Percentiles rank a stretch among this genome's conserved stretches.
These are phyloP conservation scores for Penicillium sp. DNA, from an alignment of 2,329 filamentous ascomycete genomes.

Conservation along the genomic window DNA sequence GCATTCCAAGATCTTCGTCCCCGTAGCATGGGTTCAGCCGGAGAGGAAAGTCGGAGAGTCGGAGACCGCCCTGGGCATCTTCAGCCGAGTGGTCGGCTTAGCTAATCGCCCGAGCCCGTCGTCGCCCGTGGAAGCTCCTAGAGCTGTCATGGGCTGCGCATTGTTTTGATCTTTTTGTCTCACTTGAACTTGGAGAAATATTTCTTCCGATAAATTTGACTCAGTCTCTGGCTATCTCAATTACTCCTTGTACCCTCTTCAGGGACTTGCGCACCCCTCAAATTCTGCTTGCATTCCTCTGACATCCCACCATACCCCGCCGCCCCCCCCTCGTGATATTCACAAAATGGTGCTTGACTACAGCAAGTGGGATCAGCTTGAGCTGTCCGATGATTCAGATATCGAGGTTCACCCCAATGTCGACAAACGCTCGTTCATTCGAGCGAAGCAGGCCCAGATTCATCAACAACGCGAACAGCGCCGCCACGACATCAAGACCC, in stretches of 20 bases:
- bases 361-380: constrained; percentile 75
- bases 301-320: constrained; percentile 24
- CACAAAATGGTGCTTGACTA: constrained; percentile 64
- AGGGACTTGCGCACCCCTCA: not conserved
- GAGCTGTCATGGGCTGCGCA: constrained; percentile 17
- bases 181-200: not conserved
- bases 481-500: constrained; percentile 83
- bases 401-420: constrained; percentile 99
- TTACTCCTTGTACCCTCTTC: too few species aligned
- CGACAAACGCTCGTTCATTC: constrained; percentile 97
- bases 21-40: constrained; percentile 19
- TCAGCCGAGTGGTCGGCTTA: constrained; percentile 16
- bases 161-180: constrained; percentile 3
- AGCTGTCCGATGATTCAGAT: constrained; percentile 97
- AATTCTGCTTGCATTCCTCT: constrained; percentile 22
- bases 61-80: constrained; percentile 6
- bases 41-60: constrained; percentile 12
- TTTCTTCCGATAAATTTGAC: too few species aligned
- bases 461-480: constrained; percentile 87
- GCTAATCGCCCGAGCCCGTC: constrained; percentile 28
- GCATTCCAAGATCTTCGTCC: constrained; percentile 6
- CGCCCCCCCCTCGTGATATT: constrained; percentile 12
- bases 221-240: not conserved
- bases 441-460: constrained; percentile 96
- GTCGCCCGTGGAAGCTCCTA: constrained; percentile 37